Base-by-base conservation (phyloP, 768 basidiomycete genomes). In the Pulveroboletus ravenelii region DNA sequence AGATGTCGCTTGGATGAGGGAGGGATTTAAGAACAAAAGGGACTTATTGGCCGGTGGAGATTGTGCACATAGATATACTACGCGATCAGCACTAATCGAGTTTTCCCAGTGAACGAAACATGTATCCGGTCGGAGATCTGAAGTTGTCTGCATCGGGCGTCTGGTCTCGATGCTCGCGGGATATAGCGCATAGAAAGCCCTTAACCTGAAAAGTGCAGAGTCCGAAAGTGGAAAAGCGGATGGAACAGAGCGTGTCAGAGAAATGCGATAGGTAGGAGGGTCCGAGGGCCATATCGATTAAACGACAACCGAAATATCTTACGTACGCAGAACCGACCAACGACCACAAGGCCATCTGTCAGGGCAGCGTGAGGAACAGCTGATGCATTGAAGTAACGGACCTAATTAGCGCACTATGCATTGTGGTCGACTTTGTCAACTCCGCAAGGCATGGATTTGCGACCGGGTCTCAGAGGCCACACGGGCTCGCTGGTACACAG, bases 11-110 rank as follows among this genome's bases (percentile, higher is more conserved):
- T 56, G 49, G 47, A 59, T 51, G 54, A 48, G 54, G 50, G 48
- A 52, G 61, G 62, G 53, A 59, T 65, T 66, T 67, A 69, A 67
- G 65, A 59, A 51, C 32, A 47, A 62, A 54, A 51, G 45, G 59
- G 58, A 49, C 47, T 44, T 51, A 54, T 62, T 64, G 60, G 48
- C 58, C 64, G 64, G 67, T 67, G 54, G 64, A 66, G 62, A 67
- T 70, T 70, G 61, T 68, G 62, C 60, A 68, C 64, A 64, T 68
- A 70, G 68, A 70, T 70, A 68, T 64, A 70, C 65, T 67, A 70
- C 67, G 67, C 59, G 67, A 68, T 70, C 67, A 70, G 59, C 57
- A 59, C 68, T 64, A 68, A 66, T 62, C 62, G 61, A 68, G 57
- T 63, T 61, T 70, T 68, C 54, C 68, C 62, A 58, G 56, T 62